phyloP scores from a whole-genome alignment of 164 flowering plant genomes.

The Vitis labrusca region DNA sequence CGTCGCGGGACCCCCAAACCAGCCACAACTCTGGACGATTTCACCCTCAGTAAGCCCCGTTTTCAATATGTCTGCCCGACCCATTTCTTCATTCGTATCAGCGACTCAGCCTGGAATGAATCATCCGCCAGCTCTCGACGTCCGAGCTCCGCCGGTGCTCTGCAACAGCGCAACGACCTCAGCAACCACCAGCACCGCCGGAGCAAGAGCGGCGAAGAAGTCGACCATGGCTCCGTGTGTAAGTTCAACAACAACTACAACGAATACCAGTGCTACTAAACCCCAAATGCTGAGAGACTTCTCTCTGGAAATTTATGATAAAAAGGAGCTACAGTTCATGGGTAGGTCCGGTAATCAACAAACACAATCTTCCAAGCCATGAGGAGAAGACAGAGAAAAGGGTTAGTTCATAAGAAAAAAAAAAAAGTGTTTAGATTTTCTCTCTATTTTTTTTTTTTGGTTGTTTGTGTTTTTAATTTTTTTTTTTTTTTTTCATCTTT shows the following conservation, averaged over 20 bases:
- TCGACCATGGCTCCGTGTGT: slow-evolving; percentile 33
- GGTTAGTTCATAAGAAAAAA: too few species aligned
- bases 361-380: slow-evolving; percentile 22
- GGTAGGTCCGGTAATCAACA: slow-evolving; percentile 19
- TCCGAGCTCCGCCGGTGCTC: background rate
- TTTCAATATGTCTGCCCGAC: slow-evolving; percentile 26
- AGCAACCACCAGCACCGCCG: slow-evolving; percentile 14
- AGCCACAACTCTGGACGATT: slow-evolving; percentile 37
- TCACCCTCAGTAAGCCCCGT: slow-evolving; percentile 32
- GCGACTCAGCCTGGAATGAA: slow-evolving; percentile 11
- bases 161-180: background rate
- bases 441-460: too few species aligned
- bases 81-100: slow-evolving; percentile 26
- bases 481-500: too few species aligned
- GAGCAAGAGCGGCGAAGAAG: slow-evolving; percentile 17
- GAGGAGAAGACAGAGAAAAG: slow-evolving; percentile 2
- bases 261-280: background rate
- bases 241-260: background rate
- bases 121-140: too few species aligned
- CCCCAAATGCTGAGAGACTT: slow-evolving; percentile 41
- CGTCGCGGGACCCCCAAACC: slow-evolving; percentile 17
- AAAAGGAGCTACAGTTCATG: slow-evolving; percentile 46
- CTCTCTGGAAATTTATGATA: slow-evolving; percentile 44
- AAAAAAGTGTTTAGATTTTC: too few species aligned
- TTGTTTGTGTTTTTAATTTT: too few species aligned